phyloP scores from a whole-genome alignment of 2,329 filamentous ascomycete species.

The Neofusicoccum laricinum region DNA sequence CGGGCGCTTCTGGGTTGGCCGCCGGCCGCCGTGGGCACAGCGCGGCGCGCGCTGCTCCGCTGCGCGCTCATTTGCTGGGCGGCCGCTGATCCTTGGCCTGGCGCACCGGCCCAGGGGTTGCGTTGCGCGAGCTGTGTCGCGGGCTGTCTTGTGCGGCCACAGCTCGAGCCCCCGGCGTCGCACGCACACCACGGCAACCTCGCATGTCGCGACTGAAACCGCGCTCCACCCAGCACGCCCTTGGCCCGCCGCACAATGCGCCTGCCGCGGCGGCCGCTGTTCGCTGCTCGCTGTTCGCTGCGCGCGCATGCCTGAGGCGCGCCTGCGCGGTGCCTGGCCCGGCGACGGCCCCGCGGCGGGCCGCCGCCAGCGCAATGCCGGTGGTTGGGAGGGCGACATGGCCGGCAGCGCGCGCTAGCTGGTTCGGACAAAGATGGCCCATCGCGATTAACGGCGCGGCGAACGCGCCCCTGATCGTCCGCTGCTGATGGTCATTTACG shows the following conservation, averaged over 20 bases:
- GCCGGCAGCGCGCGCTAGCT: background rate
- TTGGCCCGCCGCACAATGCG: background rate
- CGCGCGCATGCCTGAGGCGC: background rate
- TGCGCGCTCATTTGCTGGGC: conserved; percentile 6
- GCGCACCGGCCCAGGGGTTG: background rate
- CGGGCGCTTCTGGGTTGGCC: conserved; percentile 6
- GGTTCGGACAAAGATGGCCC: background rate
- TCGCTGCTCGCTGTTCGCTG: no score
- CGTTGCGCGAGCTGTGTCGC: background rate
- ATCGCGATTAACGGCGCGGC: conserved; percentile 6
- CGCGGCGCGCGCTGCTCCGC: background rate
- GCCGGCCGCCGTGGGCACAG: background rate
- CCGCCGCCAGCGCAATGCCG: background rate
- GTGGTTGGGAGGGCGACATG: background rate
- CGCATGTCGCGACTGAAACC: conserved; percentile 10
- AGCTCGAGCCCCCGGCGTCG: background rate
- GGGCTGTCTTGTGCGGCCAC: background rate
- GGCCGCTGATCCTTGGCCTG: background rate
- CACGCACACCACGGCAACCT: background rate
- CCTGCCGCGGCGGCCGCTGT: background rate
- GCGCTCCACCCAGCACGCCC: background rate
- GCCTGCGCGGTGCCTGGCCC: background rate
- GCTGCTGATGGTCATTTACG: conserved; percentile 13
- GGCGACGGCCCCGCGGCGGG: background rate
- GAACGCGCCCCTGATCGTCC: conserved; percentile 8